Base-by-base conservation (phyloP, 2,329 filamentous ascomycete species). In the Fusarium chaquense region DNA sequence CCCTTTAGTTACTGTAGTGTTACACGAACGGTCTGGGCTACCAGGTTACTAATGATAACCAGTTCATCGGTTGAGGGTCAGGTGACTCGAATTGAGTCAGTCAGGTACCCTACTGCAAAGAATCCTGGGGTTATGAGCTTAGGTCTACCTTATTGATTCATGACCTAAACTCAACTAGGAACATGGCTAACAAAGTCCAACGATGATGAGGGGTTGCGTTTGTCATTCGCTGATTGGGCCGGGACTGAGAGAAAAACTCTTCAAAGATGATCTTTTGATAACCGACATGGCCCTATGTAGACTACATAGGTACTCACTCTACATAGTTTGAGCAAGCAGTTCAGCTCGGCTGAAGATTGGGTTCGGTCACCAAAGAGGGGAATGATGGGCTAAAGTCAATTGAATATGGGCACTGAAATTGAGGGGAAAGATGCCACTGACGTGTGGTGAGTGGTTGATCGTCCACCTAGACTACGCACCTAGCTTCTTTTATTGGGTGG, bases 351-450 rank as follows among this genome's bases (percentile, higher is more conserved):
- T 56, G 32, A 57, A 16, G 36, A 33, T 32, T 36, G 18, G 41
- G 26, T 43, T 68, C 53, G 46, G 55, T 56, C 41, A 26, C 43
- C 54, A 47, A 62, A 66, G 52, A 69, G 54, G 61, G 46, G 55
- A 67, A 70, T 51, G 38, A 36, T 64, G 22, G 15, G n/a, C 35
- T n/a, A 30, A 38, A 20, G 26, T 33, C 30, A 50, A 41, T 41
- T 35, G 47, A 41, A 20, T 30, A 41, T 41, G 58, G 55, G 65
- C 51, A 52, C 56, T 30, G 33, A 26, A 28, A 65, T 53, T 54
- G 62, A 65, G 62, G 64, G 56, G 62, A 50, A 50, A 54, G 32
- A 67, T 67, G 64, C 62, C 58, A 63, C 44, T 70, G 49, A n/a
- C 40, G 46, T 22, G 41, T 58, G 57, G 62, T 56, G 57, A 62